Conservation (phyloP, 2,329 filamentous ascomycete genomes). For the Trichoderma asperellum region DNA sequence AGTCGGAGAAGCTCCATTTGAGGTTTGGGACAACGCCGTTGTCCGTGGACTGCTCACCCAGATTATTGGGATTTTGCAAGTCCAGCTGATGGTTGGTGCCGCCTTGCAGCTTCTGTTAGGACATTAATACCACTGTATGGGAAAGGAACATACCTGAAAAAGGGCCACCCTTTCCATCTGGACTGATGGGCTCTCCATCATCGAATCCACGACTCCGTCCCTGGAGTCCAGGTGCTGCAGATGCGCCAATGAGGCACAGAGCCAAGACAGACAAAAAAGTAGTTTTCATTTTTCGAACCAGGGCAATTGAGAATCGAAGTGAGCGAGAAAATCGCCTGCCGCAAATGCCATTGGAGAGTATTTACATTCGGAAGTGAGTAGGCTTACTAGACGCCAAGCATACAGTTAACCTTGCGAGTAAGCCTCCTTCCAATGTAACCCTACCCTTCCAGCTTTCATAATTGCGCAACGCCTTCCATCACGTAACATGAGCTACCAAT, state of each 20-base stretch:
- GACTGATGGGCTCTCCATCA: conserved; percentile 60
- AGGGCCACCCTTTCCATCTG: conserved; percentile 60
- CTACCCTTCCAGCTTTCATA: background rate
- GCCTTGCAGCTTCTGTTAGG: conserved; percentile 47
- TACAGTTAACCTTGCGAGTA: conserved; percentile 6
- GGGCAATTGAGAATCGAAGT: background rate
- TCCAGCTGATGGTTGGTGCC: conserved; percentile 67
- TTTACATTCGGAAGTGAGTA: background rate
- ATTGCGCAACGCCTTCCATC: conserved; percentile 10
- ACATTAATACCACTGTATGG: background rate
- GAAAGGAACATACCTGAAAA: conserved; percentile 54
- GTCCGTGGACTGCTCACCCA: conserved; percentile 65
- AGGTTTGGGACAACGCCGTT: conserved; percentile 66
- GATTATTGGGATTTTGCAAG: conserved; percentile 65
- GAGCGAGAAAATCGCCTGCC: background rate
- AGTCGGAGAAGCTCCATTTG: conserved; percentile 72
- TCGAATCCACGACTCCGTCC: conserved; percentile 44
- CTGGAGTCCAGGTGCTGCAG: conserved; percentile 33
- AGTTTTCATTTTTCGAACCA: conserved; percentile 29
- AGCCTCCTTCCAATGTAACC: background rate
- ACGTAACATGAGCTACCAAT: background rate
- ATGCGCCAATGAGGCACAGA: conserved; percentile 27
- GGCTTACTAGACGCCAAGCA: conserved; percentile 5
- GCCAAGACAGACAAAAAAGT: conserved; percentile 21
- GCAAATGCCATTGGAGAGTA: background rate